Evolutionary conservation across 345 rosid genomes (phyloP).

Genomic region (Orychophragmus violaceus): DNA sequence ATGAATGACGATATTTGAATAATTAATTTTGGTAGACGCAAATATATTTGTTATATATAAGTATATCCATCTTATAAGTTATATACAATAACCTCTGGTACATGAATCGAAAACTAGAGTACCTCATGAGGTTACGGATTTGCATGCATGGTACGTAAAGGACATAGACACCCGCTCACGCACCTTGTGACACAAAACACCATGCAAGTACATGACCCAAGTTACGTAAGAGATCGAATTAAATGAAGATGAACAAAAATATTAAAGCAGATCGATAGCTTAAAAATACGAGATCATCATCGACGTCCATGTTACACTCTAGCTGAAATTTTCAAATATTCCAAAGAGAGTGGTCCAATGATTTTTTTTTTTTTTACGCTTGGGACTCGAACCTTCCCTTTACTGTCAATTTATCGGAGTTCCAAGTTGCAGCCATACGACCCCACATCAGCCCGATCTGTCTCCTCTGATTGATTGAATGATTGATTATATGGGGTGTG

Average conservation of each 20-base stretch:
- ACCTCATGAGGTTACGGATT: background rate
- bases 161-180: background rate
- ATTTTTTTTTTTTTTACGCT: background rate
- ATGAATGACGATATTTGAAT: too few species aligned
- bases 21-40: too few species aligned
- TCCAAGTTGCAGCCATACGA: slow-evolving; percentile 14
- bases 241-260: background rate
- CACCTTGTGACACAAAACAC: background rate
- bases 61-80: too few species aligned
- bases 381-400: slow-evolving; percentile 15
- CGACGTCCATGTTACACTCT: background rate
- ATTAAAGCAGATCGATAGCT: background rate
- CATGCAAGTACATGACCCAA: too few species aligned
- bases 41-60: background rate
- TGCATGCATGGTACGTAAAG: background rate
- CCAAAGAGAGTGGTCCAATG: slow-evolving; percentile 3
- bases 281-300: background rate
- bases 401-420: background rate
- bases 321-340: background rate
- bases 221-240: too few species aligned
- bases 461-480: background rate
- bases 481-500: background rate
- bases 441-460: slow-evolving; percentile 10
- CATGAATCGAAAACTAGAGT: too few species aligned
- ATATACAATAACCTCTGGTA: too few species aligned